A percentile compares a stretch with the other conserved stretches of the same genome.
Conservation (phyloP, 2,329 filamentous ascomycete genomes). For the Plenodomus lindquistii region DNA sequence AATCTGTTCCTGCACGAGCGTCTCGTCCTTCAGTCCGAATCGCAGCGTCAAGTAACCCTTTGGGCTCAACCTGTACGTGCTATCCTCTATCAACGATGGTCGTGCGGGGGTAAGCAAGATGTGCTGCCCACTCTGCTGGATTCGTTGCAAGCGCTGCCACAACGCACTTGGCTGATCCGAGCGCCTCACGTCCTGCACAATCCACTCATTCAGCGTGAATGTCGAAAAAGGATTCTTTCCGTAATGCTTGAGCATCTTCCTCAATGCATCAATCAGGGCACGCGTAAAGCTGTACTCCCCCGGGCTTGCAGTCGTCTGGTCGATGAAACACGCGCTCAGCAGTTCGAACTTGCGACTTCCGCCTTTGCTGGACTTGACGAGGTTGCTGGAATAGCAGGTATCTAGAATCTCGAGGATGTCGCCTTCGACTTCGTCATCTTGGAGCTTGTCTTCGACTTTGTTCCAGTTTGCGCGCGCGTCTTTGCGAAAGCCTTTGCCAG, state of each 20-base stretch:
- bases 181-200: constrained; percentile 30
- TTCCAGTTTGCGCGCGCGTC: constrained; percentile 42
- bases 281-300: constrained; percentile 39
- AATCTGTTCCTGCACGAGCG: constrained; percentile 34
- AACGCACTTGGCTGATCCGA: constrained; percentile 31
- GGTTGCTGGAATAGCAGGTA: constrained; percentile 45
- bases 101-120: constrained; percentile 38
- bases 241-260: constrained; percentile 23
- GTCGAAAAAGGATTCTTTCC: constrained; percentile 34
- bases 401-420: constrained; percentile 46
- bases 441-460: constrained; percentile 34
- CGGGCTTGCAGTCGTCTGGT: constrained; percentile 33
- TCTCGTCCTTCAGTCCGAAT: constrained; percentile 32
- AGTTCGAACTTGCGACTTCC: constrained; percentile 37
- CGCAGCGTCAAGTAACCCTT: constrained; percentile 37
- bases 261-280: constrained; percentile 38
- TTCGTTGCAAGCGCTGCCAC: constrained; percentile 24
- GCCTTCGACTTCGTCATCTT: constrained; percentile 31
- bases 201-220: constrained; percentile 31
- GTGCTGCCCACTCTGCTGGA: constrained; percentile 28
- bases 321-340: constrained; percentile 33
- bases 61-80: constrained; percentile 14
- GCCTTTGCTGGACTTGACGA: constrained; percentile 30
- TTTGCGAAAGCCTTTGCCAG: constrained; percentile 24
- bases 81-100: not conserved